Conservation (phyloP, 495 filamentous ascomycete genomes). For the Podospora fimiseda region DNA sequence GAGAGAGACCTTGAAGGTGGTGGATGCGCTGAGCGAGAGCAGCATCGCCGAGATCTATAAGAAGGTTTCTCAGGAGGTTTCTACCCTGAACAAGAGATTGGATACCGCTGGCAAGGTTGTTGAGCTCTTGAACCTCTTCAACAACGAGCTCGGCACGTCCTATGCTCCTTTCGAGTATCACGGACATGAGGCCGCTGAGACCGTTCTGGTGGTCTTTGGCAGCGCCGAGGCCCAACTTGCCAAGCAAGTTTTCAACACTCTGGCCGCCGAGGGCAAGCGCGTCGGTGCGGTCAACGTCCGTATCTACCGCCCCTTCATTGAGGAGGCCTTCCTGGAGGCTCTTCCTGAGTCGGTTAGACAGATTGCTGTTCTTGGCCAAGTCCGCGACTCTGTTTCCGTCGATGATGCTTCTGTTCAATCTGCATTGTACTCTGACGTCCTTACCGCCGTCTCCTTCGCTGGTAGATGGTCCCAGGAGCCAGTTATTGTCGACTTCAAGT, state of each 20-base stretch:
- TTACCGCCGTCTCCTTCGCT: slow-evolving; percentile 76
- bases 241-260: slow-evolving; percentile 68
- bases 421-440: slow-evolving; percentile 78
- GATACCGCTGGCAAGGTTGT: slow-evolving; percentile 68
- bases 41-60: slow-evolving; percentile 67
- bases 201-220: slow-evolving; percentile 85
- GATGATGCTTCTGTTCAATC: slow-evolving; percentile 70
- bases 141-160: slow-evolving; percentile 86
- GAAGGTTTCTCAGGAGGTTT: slow-evolving; percentile 52
- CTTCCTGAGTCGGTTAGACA: slow-evolving; percentile 68
- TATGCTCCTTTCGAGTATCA: slow-evolving; percentile 92
- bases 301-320: slow-evolving; percentile 88
- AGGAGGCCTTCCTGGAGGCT: slow-evolving; percentile 79
- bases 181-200: slow-evolving; percentile 69
- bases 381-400: slow-evolving; percentile 44
- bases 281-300: slow-evolving; percentile 87
- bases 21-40: slow-evolving; percentile 71
- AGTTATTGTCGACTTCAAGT: slow-evolving; percentile 75
- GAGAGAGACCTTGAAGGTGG: slow-evolving; percentile 76
- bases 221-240: slow-evolving; percentile 82
- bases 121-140: slow-evolving; percentile 72
- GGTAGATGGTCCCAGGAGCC: slow-evolving; percentile 54
- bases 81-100: slow-evolving; percentile 61
- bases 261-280: slow-evolving; percentile 63
- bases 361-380: slow-evolving; percentile 63